phyloP scores from a whole-genome alignment of 2,329 filamentous ascomycete species.

The Fusarium nelsonii region DNA sequence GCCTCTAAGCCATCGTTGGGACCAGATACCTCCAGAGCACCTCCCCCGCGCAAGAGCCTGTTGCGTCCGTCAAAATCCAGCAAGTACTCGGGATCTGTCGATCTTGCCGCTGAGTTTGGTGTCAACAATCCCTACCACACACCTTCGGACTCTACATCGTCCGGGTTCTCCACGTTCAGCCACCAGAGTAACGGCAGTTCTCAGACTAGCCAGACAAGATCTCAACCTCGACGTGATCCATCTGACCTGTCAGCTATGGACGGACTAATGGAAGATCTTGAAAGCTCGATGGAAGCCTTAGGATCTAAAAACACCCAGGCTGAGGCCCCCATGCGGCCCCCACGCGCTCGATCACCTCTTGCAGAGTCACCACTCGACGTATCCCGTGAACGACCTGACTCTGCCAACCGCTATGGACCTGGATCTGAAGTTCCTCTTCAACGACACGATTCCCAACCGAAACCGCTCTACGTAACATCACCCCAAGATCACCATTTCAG shows the following conservation, averaged over 20 bases:
- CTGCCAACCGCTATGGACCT: slow-evolving; percentile 42
- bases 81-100: slow-evolving; percentile 59
- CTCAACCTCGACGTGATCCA: slow-evolving; percentile 53
- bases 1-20: slow-evolving; percentile 59
- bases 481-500: slow-evolving; percentile 35
- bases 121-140: slow-evolving; percentile 73
- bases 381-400: slow-evolving; percentile 42
- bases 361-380: slow-evolving; percentile 48
- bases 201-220: slow-evolving; percentile 60
- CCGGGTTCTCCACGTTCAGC: slow-evolving; percentile 71
- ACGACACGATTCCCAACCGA: slow-evolving; percentile 26
- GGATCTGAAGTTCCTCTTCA: slow-evolving; percentile 26
- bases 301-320: slow-evolving; percentile 50
- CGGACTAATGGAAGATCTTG: slow-evolving; percentile 67
- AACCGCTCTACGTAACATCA: slow-evolving; percentile 36
- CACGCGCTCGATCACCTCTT: slow-evolving; percentile 43
- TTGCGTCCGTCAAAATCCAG: slow-evolving; percentile 58
- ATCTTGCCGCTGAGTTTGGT: slow-evolving; percentile 71
- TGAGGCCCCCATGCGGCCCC: slow-evolving; percentile 51
- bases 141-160: slow-evolving; percentile 73
- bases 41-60: slow-evolving; percentile 65
- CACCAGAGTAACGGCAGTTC: slow-evolving; percentile 71
- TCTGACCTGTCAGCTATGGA: slow-evolving; percentile 63
- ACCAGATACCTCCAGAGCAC: slow-evolving; percentile 64
- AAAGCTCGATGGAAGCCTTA: slow-evolving; percentile 61